Evolutionary conservation across 2,329 filamentous ascomycete species (phyloP), one percentile per base, ranked within the genome.

Genomic region (Bertia moriformis): DNA sequence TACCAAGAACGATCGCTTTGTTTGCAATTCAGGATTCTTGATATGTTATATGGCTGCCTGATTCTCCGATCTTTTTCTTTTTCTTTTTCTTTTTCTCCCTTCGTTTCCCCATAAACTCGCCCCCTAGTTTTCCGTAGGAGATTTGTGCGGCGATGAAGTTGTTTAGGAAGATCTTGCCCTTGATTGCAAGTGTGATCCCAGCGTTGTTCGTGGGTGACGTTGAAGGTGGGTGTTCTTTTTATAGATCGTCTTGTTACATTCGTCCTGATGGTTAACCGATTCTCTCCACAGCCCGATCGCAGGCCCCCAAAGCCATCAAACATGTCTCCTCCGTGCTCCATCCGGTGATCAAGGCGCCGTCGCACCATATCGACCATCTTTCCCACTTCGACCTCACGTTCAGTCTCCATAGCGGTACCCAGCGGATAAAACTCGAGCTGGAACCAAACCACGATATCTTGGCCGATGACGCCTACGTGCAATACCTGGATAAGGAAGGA

Each of bases 391-490:
- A 78, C 48, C 57, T 80, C 44, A 69, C 67, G 22, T 79, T 80
- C 51, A 62, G 64, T 40, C 58, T 77, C 38, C 59, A 65, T 38
- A 60, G 62, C 41, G 57, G 62, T 42, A 58, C 62, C 40, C 55
- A 70, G 39, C 62, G 66, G 41, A 60, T 79, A 48, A 71, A 72
- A 49, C 61, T 80, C 38, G 63, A 61, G 45, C 61, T 80, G 19
- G 73, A 79, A 54, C 75, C 75, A 1, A 80, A 79, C 48, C 69
- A 78, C 53, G 73, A 79, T 51, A 71, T 79, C 39, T 59, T 80
- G 22, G 65, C 68, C 22, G 62, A 71, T 5, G 72, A 72, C 49
- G 68, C 72, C 4, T 62, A 58, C 38, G 59, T 79, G 17, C 59
- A 67, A 37, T 74, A 74, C 45, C 51, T 79, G 33, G 67, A 65